Evolutionary conservation across 331 rosid genomes (phyloP).

Genomic region (Malus hybrid): DNA sequence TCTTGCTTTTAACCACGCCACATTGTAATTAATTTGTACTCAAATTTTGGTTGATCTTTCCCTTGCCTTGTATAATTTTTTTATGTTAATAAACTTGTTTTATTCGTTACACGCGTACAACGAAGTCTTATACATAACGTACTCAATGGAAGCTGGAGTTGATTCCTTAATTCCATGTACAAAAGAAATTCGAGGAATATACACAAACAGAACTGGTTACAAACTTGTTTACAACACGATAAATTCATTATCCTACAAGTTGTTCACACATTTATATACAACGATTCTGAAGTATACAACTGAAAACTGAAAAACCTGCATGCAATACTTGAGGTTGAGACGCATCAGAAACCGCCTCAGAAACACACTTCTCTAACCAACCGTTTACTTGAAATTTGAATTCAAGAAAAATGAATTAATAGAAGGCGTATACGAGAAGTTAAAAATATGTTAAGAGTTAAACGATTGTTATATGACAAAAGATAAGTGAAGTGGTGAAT

Average conservation of each 20-base stretch:
- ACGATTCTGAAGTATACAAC: background rate
- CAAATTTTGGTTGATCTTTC: background rate
- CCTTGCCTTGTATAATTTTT: background rate
- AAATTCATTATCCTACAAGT: background rate
- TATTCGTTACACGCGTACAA: too few species aligned
- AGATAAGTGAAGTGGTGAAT: too few species aligned
- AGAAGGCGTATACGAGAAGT: too few species aligned
- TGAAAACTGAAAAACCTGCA: background rate
- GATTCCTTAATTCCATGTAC: background rate
- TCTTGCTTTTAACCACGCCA: background rate
- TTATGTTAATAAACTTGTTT: background rate
- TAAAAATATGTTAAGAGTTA: too few species aligned
- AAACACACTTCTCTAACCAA: background rate
- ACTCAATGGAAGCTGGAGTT: background rate
- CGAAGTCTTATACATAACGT: background rate
- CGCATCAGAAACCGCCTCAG: slow-evolving; percentile 84
- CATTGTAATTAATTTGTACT: background rate
- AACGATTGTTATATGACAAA: too few species aligned
- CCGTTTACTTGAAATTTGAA: too few species aligned
- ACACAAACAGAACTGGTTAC: too few species aligned
- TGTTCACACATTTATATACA: background rate
- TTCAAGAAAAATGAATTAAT: too few species aligned
- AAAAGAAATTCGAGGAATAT: too few species aligned
- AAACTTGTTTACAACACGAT: too few species aligned
- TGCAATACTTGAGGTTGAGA: slow-evolving; percentile 56